A percentile compares a stretch with the other conserved stretches of the same genome.
Conservation (phyloP, 208 protist genomes). For the Trypanosoma lewisi region DNA sequence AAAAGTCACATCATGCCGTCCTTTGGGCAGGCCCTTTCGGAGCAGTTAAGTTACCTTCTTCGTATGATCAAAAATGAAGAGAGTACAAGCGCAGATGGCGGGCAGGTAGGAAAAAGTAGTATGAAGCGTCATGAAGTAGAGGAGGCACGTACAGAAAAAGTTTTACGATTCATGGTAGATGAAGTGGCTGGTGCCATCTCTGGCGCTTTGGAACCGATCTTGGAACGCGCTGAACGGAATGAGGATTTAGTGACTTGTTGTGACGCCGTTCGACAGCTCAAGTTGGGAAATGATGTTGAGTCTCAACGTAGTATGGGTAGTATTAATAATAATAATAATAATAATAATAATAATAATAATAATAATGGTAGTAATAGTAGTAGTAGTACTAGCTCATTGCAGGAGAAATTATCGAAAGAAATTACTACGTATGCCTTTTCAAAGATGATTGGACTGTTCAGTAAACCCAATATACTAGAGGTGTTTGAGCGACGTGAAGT, state of each 20-base stretch:
- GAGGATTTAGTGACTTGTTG: slow-evolving; percentile 39
- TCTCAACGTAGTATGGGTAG: neutral
- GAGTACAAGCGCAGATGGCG: neutral
- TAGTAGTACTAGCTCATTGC: neutral
- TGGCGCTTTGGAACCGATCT: slow-evolving; percentile 13
- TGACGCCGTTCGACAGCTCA: slow-evolving; percentile 38
- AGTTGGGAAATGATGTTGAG: slow-evolving; percentile 15
- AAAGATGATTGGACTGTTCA: slow-evolving; percentile 21
- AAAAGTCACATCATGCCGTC: slow-evolving; percentile 25
- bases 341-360: neutral
- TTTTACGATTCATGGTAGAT: slow-evolving; percentile 22
- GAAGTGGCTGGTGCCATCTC: slow-evolving; percentile 16
- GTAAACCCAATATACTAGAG: slow-evolving; percentile 15
- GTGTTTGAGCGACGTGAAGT: slow-evolving; percentile 26
- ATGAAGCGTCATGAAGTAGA: slow-evolving; percentile 1
- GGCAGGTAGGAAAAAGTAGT: neutral
- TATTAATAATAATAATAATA: slow-evolving; percentile 11
- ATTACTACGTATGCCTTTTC: slow-evolving; percentile 14
- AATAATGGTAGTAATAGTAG: slow-evolving; percentile 10
- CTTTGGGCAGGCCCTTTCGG: slow-evolving; percentile 19
- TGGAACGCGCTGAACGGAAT: slow-evolving; percentile 24
- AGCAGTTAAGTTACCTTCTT: slow-evolving; percentile 31
- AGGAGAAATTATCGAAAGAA: slow-evolving; percentile 14
- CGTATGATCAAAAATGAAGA: neutral
- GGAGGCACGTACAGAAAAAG: slow-evolving; percentile 12